phyloP scores from a whole-genome alignment of 768 basidiomycete species.

The Cyathus striatus region DNA sequence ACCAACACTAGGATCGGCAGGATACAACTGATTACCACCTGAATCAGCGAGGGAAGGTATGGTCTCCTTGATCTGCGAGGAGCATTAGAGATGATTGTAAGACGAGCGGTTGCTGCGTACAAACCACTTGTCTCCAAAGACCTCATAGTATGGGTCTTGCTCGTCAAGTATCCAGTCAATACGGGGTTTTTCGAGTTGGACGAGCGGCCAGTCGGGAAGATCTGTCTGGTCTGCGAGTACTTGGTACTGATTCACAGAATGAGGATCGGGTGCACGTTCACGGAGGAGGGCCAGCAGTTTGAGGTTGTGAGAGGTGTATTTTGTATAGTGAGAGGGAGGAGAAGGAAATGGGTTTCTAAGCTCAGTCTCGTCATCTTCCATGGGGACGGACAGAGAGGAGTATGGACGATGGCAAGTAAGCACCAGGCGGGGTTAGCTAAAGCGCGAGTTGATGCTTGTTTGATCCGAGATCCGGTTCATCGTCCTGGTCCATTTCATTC shows the following conservation, averaged over 20 bases:
- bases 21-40: slow-evolving; percentile 80
- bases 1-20: slow-evolving; percentile 67
- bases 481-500: too few relatives aligned
- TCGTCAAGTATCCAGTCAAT: slow-evolving; percentile 91
- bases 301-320: slow-evolving; percentile 73
- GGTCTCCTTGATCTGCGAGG: slow-evolving; percentile 68
- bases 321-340: slow-evolving; percentile 79
- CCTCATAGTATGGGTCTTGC: slow-evolving; percentile 63
- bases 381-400: slow-evolving; percentile 16
- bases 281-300: slow-evolving; percentile 58
- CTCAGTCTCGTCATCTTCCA: slow-evolving; percentile 74
- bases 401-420: slow-evolving; percentile 1
- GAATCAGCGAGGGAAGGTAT: slow-evolving; percentile 78
- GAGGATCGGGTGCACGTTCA: slow-evolving; percentile 42
- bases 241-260: slow-evolving; percentile 51
- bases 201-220: slow-evolving; percentile 73
- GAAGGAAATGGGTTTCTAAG: slow-evolving; percentile 86
- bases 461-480: too few relatives aligned
- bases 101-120: slow-evolving; percentile 38
- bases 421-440: too few relatives aligned
- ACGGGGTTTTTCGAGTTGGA: slow-evolving; percentile 77
- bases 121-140: slow-evolving; percentile 89
- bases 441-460: too few relatives aligned
- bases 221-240: slow-evolving; percentile 66
- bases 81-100: slow-evolving; percentile 6